Percentiles rank a stretch among this genome's conserved stretches.
Evolutionary conservation across 1,139 yeast species (phyloP).

Genomic region (Pneumocystis canis): DNA sequence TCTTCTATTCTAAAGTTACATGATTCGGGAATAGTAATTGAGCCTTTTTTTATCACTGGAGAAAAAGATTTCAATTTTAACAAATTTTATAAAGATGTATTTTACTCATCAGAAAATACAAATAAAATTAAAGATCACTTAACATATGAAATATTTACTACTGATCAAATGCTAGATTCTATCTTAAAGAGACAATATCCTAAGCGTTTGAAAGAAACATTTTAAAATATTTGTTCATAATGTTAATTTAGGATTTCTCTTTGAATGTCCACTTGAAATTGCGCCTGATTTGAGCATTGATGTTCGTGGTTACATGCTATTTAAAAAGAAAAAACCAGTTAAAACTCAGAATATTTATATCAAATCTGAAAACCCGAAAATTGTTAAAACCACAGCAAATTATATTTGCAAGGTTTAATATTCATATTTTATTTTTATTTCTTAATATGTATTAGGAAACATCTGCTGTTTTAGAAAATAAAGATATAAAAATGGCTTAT

Average conservation of each 20-base stretch:
- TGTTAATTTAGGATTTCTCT: constrained; percentile 52
- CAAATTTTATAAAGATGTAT: constrained; percentile 19
- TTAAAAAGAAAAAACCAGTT: constrained; percentile 38
- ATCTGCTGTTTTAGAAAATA: constrained; percentile 31
- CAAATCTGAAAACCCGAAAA: constrained; percentile 36
- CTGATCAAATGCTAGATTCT: neutral
- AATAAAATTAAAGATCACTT: constrained; percentile 23
- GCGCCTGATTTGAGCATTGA: constrained; percentile 44
- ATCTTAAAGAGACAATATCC: constrained; percentile 7
- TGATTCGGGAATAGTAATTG: constrained; percentile 37
- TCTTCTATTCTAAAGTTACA: constrained; percentile 48
- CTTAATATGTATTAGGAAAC: constrained; percentile 23
- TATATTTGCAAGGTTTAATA: constrained; percentile 17
- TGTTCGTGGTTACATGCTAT: constrained; percentile 56
- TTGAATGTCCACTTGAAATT: constrained; percentile 43
- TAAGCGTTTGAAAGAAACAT: constrained; percentile 28
- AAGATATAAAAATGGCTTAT: constrained; percentile 27
- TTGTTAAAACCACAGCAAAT: constrained; percentile 39
- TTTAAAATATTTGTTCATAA: constrained; percentile 37
- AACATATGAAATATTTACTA: neutral
- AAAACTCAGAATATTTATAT: constrained; percentile 37
- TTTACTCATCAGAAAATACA: constrained; percentile 10
- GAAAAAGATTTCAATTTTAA: constrained; percentile 34
- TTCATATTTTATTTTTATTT: neutral
- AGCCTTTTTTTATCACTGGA: constrained; percentile 45